Percentiles rank a stretch among this genome's conserved stretches.
Evolutionary conservation across 1,139 yeast species (phyloP).

Genomic region (Pichia kudriavzevii): DNA sequence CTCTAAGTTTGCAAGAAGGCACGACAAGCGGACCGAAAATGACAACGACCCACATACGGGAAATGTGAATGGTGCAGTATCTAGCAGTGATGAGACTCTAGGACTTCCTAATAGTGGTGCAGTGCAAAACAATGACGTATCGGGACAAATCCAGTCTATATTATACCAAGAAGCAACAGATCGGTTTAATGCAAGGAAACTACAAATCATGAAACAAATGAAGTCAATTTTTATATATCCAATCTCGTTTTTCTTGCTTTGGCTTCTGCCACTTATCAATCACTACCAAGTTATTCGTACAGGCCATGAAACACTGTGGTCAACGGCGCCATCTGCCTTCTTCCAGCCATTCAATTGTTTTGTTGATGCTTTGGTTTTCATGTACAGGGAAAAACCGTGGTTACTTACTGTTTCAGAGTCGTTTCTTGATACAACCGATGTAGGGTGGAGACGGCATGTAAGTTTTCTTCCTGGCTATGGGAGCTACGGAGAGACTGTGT

Average conservation of each 20-base stretch:
- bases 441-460: constrained; percentile 16
- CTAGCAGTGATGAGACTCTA: too few species aligned
- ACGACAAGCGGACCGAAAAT: too few species aligned
- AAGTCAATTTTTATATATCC: constrained; percentile 80
- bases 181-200: constrained; percentile 53
- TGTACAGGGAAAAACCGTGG: constrained; percentile 67
- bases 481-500: constrained; percentile 2
- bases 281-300: constrained; percentile 41
- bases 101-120: too few species aligned
- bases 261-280: constrained; percentile 76
- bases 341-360: constrained; percentile 77
- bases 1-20: too few species aligned
- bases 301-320: constrained; percentile 37
- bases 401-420: constrained; percentile 16
- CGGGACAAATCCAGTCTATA: constrained; percentile 29
- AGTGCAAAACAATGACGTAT: constrained; percentile 19
- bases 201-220: constrained; percentile 69
- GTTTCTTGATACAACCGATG: constrained; percentile 14
- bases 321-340: constrained; percentile 60
- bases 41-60: too few species aligned
- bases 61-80: too few species aligned
- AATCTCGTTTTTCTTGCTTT: constrained; percentile 64
- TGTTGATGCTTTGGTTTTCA: constrained; percentile 68
- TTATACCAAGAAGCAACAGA: constrained; percentile 56
- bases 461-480: constrained; percentile 25